These are phyloP conservation scores for Ustilago tritici DNA, from an alignment of 1,284 basidiomycete species.

Conservation along the genomic window DNA sequence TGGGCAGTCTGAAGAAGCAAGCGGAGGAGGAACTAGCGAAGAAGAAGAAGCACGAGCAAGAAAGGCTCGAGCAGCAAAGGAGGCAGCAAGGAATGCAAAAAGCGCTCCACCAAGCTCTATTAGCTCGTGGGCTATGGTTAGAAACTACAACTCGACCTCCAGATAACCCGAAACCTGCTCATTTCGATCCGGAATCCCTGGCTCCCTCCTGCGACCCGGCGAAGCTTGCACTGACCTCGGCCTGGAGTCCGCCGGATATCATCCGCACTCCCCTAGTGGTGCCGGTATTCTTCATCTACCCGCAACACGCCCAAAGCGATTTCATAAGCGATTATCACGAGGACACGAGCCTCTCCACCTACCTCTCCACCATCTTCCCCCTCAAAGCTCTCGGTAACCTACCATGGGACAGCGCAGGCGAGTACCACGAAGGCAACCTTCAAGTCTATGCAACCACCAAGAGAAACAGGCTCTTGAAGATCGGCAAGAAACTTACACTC, in stretches of 20 bases:
- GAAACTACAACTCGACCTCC: conserved; percentile 71
- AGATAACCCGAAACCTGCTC: conserved; percentile 73
- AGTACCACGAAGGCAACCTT: conserved; percentile 79
- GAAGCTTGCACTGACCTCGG: conserved; percentile 45
- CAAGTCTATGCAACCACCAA: conserved; percentile 86
- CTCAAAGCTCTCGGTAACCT: conserved; percentile 74
- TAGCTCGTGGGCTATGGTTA: conserved; percentile 72
- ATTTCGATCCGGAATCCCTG: conserved; percentile 72
- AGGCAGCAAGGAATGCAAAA: conserved; percentile 72
- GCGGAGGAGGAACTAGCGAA: conserved; percentile 54
- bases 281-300: conserved; percentile 92
- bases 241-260: conserved; percentile 62
- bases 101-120: conserved; percentile 75
- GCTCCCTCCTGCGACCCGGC: conserved; percentile 49
- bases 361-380: conserved; percentile 86
- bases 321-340: conserved; percentile 88
- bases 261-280: conserved; percentile 78
- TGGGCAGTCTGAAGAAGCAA: conserved; percentile 46
- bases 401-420: conserved; percentile 81
- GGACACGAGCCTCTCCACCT: conserved; percentile 82
- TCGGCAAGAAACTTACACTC: conserved; percentile 88
- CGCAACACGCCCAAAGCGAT: conserved; percentile 87
- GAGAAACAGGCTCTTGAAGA: conserved; percentile 82
- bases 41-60: conserved; percentile 73
- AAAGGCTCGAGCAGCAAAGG: conserved; percentile 71